These are phyloP conservation scores for Raddia distichophylla DNA, from an alignment of 176 grass and related monocot species.

Conservation along the genomic window DNA sequence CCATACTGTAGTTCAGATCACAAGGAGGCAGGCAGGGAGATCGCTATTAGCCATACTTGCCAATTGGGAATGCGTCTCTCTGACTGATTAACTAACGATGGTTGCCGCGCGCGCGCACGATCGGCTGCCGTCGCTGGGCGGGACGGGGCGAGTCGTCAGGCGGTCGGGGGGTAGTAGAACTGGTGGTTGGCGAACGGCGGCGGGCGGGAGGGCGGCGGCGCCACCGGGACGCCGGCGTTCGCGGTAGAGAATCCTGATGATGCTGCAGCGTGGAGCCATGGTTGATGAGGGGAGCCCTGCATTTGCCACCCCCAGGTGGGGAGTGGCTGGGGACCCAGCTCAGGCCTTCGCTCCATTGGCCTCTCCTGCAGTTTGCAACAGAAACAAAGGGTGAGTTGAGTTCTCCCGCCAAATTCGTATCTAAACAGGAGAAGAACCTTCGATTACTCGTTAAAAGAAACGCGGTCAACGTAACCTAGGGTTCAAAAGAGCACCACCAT, in stretches of 20 bases:
- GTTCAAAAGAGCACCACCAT: too few relatives aligned
- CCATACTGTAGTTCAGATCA: conserved; percentile 2
- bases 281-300: conserved; percentile 52
- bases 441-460: background rate
- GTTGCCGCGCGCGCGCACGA: background rate
- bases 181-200: conserved; percentile 36
- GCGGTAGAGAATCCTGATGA: conserved; percentile 99
- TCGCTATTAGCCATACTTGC: conserved; percentile 2
- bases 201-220: conserved; percentile 5
- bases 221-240: conserved; percentile 15
- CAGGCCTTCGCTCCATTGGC: conserved; percentile 52
- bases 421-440: background rate
- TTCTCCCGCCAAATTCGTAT: background rate
- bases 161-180: conserved; percentile 45
- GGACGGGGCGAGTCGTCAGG: conserved; percentile 28
- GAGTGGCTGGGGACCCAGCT: conserved; percentile 36
- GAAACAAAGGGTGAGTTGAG: background rate
- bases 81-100: conserved; percentile 1
- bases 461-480: background rate
- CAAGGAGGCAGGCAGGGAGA: conserved; percentile 12
- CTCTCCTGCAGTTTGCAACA: conserved; percentile 59
- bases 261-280: conserved; percentile 86
- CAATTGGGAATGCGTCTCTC: background rate
- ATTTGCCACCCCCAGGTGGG: conserved; percentile 69
- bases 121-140: background rate